phyloP scores from a whole-genome alignment of 148 eudicot species.

The Cornus kousa region DNA sequence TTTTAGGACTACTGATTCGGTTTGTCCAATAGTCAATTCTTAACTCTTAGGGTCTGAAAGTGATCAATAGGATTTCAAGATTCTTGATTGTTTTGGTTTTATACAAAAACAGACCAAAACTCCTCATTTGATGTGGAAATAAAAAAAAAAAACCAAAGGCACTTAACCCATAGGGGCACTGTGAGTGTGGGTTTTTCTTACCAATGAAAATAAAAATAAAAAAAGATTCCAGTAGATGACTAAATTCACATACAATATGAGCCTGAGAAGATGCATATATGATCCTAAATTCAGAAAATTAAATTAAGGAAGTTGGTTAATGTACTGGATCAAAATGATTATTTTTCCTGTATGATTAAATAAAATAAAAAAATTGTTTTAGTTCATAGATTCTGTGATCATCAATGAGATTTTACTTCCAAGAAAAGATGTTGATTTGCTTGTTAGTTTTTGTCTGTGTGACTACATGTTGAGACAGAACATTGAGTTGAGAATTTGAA shows the following conservation, averaged over 20 bases:
- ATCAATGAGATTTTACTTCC: no score
- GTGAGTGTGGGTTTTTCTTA: no score
- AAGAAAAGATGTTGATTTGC: no score
- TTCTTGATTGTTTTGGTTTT: background rate
- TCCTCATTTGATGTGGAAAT: background rate
- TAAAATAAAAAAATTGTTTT: no score
- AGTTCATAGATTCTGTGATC: no score
- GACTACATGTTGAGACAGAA: no score
- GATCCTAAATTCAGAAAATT: slow-evolving; percentile 51
- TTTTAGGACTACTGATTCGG: background rate
- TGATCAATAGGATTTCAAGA: background rate
- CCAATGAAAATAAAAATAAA: background rate
- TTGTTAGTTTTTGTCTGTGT: no score
- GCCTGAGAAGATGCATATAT: slow-evolving; percentile 37
- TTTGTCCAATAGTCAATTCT: background rate
- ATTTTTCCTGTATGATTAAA: no score
- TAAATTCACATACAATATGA: slow-evolving; percentile 55
- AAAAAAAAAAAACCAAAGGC: no score
- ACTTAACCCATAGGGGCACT: no score
- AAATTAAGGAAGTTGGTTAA: background rate
- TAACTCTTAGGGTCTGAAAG: background rate
- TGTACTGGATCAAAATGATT: background rate
- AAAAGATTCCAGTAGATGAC: slow-evolving; percentile 27
- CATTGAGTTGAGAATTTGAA: no score
- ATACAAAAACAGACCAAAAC: background rate